Base-by-base conservation (phyloP, 2,329 filamentous ascomycete genomes). In the Alternaria atra region DNA sequence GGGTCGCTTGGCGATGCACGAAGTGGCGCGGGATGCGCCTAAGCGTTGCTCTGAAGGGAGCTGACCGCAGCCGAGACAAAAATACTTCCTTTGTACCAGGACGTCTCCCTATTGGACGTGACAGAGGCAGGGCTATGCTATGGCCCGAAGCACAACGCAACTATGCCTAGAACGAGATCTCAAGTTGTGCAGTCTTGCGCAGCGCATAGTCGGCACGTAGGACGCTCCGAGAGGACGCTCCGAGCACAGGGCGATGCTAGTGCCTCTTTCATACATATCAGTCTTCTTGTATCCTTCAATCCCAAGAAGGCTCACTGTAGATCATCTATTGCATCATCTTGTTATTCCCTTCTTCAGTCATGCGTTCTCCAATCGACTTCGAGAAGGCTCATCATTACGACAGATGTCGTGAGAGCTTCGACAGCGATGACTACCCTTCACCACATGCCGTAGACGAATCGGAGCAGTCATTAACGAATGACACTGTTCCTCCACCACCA, bases 281-380 rank as follows among this genome's bases (percentile, higher is more conserved):
- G n/a, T 47, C 51, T 46, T 27, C 27, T n/a, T 47, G 51, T 43
- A 25, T 62, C 59, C 64, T 71, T 65, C 46, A 27, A 53, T 32
- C 29, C 54, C 37, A 51, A 44, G 46, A 51, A 52, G 27, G n/a
- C 25, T 35, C 35, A 13, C 8, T 35, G 6, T 23, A 13, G 27
- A 42, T 29, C 35, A 3, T 40, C 13, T 6, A 8, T 8, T 17
- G 42, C 23, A 55, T 48, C 32, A 27, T 9, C 30, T 50, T 6
- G 37, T 34, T 15, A 27, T 57, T 48, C 48, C 56, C 32, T 39
- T 56, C 32, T 20, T 43, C 47, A 55, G 61, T 4, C 40, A 72
- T 72, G 69, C 66, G 66, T 62, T 70, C 68, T 35, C 68, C 68
- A 15, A 60, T 71, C 52, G 68, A 70, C 30, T 68, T 69, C n/a